Evolutionary conservation across 202 grass and related monocot genomes (phyloP).

Genomic region (Eragrostis tef): DNA sequence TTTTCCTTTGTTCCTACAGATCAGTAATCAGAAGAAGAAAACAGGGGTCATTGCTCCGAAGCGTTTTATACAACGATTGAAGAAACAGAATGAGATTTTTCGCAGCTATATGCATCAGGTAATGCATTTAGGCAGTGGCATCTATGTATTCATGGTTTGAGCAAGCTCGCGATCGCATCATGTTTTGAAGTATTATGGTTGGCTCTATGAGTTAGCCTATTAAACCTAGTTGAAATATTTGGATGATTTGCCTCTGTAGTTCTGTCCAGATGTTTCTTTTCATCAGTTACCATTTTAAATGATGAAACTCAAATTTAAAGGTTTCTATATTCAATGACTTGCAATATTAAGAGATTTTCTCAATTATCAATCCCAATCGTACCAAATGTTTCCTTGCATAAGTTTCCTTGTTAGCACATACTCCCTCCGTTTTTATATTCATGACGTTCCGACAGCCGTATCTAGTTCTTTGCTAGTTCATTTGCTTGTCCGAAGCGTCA

Average conservation of each 20-base stretch:
- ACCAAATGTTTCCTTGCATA: neutral
- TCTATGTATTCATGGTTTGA: slow-evolving; percentile 20
- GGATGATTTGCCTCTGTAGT: neutral
- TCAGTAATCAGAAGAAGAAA: slow-evolving; percentile 98
- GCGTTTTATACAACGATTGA: slow-evolving; percentile 89
- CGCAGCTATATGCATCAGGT: slow-evolving; percentile 99
- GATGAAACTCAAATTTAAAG: neutral
- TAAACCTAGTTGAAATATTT: neutral
- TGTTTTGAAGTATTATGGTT: neutral
- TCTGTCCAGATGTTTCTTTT: neutral
- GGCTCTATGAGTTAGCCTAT: neutral
- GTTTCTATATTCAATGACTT: slow-evolving; percentile 10
- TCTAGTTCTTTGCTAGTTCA: too few relatives aligned
- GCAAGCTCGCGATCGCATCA: neutral
- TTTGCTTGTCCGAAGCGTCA: too few relatives aligned
- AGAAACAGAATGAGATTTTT: slow-evolving; percentile 98
- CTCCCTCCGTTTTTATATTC: too few relatives aligned
- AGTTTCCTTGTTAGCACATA: neutral
- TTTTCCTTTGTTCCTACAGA: slow-evolving; percentile 55
- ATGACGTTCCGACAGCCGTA: too few relatives aligned
- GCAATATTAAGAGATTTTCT: neutral
- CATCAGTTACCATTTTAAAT: too few relatives aligned
- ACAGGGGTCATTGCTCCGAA: slow-evolving; percentile 96
- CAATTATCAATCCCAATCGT: neutral
- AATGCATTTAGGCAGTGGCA: slow-evolving; percentile 34